Evolutionary conservation across 228 moss, liverwort and hornwort species (phyloP), one percentile per base, ranked within the genome.

Genomic region (Sphagnum fallax): DNA sequence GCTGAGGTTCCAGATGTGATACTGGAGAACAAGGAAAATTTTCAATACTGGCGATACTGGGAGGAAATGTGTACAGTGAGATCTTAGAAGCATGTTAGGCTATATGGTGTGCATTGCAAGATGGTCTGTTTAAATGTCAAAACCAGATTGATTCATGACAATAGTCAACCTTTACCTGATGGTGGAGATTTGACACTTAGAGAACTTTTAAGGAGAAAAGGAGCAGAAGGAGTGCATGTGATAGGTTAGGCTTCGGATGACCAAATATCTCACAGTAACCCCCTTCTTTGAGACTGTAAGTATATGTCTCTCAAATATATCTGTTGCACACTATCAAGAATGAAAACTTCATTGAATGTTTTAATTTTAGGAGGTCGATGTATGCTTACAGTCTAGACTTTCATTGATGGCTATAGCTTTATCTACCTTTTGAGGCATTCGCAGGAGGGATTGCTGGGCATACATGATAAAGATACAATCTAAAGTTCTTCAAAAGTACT

Each of bases 161-260:
- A 67, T 0, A 79, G 72, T 16, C 80, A 81, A 52, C 77, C 62
- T 16, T 70, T 91, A 53, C 89, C 89, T 5, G 86, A 91, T 5
- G 91, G 94, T 59, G 87, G 79, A 48, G 77, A 80, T 8, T 73
- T 89, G 75, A 88, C 75, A 4, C 75, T 94, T 49, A 91, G 94
- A 60, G 91, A 94, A 0, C 86, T 94, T 52, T 59, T 94, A 78
- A 94, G 91, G 70, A 75, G 86, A 62, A 91, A 94, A 82, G 70
- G 87, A 4, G 86, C 91, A 18, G 94, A 91, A 71, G 94, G 94
- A 65, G 91, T 94, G 18, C 88, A 91, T 6, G 94, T 94, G 60
- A 82, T 94, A 51, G 52, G 91, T 61, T 73, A 91, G 47, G 94
- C 80, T 47, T 91, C 89, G 91, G 94, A 94, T 73, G 94, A 94